phyloP scores from a whole-genome alignment of 1,284 basidiomycete species.

The Naganishia sp. region DNA sequence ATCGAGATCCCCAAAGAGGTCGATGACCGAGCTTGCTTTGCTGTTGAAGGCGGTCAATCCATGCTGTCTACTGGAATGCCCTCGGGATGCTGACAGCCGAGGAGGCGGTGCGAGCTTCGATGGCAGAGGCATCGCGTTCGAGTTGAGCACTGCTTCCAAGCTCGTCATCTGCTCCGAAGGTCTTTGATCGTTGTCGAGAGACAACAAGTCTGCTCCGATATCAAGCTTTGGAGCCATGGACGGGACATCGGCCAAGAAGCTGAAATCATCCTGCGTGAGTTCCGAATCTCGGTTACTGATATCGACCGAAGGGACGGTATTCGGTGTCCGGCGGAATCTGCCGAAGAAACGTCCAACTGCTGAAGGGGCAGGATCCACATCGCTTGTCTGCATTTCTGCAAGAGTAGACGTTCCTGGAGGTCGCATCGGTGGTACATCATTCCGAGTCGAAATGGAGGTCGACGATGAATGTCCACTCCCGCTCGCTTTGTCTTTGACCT shows the following conservation, averaged over 20 bases:
- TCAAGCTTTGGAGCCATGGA: conserved; percentile 36
- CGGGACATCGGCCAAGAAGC: conserved; percentile 52
- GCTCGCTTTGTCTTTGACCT: background rate
- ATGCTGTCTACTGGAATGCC: background rate
- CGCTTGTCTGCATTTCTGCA: background rate
- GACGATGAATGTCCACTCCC: background rate
- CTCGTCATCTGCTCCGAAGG: conserved; percentile 23
- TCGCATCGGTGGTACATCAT: conserved; percentile 29
- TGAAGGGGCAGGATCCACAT: conserved; percentile 38
- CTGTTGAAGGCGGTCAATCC: background rate
- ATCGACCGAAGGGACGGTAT: conserved; percentile 28
- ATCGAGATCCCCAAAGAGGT: conserved; percentile 33
- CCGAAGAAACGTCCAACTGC: conserved; percentile 52
- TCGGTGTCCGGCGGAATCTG: conserved; percentile 33
- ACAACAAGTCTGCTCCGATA: conserved; percentile 44
- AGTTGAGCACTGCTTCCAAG: conserved; percentile 31
- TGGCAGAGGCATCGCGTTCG: conserved; percentile 16
- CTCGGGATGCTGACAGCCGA: background rate
- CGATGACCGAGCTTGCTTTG: conserved; percentile 25
- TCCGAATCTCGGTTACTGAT: conserved; percentile 45
- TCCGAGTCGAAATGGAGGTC: conserved; percentile 23
- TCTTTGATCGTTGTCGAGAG: conserved; percentile 26
- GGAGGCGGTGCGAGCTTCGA: conserved; percentile 25
- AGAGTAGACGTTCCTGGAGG: conserved; percentile 1
- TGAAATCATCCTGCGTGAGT: conserved; percentile 50